Conservation (phyloP, 31 red algal species). For the Porphyra umbilicalis region DNA sequence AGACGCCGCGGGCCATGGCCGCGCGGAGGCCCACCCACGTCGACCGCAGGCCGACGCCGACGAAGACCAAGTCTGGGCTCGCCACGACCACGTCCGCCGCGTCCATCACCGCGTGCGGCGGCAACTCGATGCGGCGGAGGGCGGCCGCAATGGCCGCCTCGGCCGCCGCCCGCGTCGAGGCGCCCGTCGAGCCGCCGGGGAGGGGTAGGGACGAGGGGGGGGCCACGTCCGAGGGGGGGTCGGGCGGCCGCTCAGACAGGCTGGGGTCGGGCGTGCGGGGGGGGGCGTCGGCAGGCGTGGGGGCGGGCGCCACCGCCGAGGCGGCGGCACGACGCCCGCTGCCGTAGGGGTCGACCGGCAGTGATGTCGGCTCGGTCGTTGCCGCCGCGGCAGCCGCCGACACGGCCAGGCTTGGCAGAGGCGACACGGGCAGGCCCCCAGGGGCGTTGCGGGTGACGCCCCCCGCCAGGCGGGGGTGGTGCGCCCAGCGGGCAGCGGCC, state of each 20-base stretch:
- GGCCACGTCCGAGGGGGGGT: background rate
- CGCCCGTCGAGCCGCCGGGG: constrained; percentile 4
- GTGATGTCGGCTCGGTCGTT: background rate
- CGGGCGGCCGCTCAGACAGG: background rate
- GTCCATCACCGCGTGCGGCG: constrained; percentile 17
- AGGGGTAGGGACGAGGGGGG: constrained; percentile 12
- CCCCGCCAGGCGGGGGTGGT: no score
- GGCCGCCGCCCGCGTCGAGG: background rate
- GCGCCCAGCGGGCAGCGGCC: no score
- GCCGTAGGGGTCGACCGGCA: no score
- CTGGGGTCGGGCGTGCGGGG: background rate
- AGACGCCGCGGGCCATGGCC: constrained; percentile 40
- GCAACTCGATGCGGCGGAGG: constrained; percentile 2
- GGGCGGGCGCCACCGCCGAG: no score
- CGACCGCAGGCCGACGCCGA: constrained; percentile 48
- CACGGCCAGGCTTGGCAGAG: no score
- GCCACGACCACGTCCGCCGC: constrained; percentile 25
- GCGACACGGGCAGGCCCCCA: no score
- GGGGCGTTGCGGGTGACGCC: no score
- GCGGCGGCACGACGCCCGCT: no score
- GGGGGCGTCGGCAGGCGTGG: background rate
- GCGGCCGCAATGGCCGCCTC: constrained; percentile 2
- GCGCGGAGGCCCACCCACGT: constrained; percentile 50
- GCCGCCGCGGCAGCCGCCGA: background rate
- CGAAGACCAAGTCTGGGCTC: constrained; percentile 22